These are phyloP conservation scores for Miamiensis avidus DNA, from an alignment of 169 alveolate genomes.

Conservation along the genomic window DNA sequence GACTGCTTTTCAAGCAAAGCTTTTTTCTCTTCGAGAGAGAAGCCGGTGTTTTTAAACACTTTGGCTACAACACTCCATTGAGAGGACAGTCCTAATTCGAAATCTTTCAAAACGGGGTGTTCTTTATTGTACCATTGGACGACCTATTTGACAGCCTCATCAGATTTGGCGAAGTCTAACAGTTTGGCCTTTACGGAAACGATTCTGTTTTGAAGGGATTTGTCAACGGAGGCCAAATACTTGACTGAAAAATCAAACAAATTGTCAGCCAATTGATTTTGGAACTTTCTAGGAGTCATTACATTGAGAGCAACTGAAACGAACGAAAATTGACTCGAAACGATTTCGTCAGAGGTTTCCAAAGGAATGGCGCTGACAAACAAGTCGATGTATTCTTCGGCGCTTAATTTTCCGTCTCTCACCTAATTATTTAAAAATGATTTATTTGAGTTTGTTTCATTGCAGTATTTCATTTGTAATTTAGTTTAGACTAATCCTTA, in stretches of 20 bases:
- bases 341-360: constrained; percentile 46
- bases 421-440: no score
- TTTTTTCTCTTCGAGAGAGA: constrained; percentile 40
- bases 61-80: constrained; percentile 56
- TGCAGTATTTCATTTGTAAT: no score
- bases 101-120: constrained; percentile 40
- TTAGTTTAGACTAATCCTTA: no score
- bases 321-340: constrained; percentile 13
- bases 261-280: constrained; percentile 15
- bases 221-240: constrained; percentile 6
- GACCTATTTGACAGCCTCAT: constrained; percentile 31
- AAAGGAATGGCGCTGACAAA: constrained; percentile 43
- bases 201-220: constrained; percentile 26
- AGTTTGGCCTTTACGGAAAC: constrained; percentile 25
- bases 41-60: constrained; percentile 36
- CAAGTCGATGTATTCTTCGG: constrained; percentile 59
- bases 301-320: constrained; percentile 14
- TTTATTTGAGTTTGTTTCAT: no score
- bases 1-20: constrained; percentile 36
- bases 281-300: constrained; percentile 40
- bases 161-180: constrained; percentile 24
- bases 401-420: constrained; percentile 74
- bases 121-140: constrained; percentile 42
- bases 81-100: constrained; percentile 50
- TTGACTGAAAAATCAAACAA: constrained; percentile 25